Evolutionary conservation across 768 basidiomycete species (phyloP).

Genomic region (Termitomyces sp.): DNA sequence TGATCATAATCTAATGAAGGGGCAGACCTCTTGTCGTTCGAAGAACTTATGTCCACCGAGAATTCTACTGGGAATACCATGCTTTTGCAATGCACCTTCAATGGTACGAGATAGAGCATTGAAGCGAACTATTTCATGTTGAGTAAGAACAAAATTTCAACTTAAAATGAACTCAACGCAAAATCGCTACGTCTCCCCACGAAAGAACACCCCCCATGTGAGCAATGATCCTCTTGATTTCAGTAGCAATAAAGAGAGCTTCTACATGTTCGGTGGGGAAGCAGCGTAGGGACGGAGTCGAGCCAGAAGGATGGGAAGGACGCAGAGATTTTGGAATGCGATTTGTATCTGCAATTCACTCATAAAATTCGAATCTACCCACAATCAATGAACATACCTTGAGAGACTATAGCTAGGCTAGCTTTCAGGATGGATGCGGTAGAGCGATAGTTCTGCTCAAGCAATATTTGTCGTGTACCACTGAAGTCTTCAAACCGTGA

Average conservation of each 20-base stretch:
- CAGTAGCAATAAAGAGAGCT: slow-evolving; percentile 61
- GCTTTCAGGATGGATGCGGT: slow-evolving; percentile 69
- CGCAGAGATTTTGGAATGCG: slow-evolving; percentile 71
- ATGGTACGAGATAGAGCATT: slow-evolving; percentile 74
- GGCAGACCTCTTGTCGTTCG: slow-evolving; percentile 64
- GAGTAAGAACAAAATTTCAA: not conserved
- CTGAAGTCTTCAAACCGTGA: slow-evolving; percentile 48
- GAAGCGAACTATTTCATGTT: slow-evolving; percentile 56
- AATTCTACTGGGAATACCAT: slow-evolving; percentile 72
- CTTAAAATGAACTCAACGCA: slow-evolving; percentile 43
- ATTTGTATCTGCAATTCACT: slow-evolving; percentile 47
- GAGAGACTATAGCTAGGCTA: slow-evolving; percentile 72
- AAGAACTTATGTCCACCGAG: slow-evolving; percentile 85
- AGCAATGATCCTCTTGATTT: slow-evolving; percentile 75
- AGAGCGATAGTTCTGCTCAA: slow-evolving; percentile 87
- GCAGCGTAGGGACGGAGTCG: slow-evolving; percentile 48
- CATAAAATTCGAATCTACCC: not conserved
- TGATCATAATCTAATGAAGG: slow-evolving; percentile 3
- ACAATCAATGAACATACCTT: slow-evolving; percentile 44
- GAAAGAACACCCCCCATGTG: slow-evolving; percentile 63
- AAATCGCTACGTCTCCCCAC: slow-evolving; percentile 78
- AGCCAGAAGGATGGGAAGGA: slow-evolving; percentile 61
- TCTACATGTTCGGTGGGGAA: slow-evolving; percentile 57
- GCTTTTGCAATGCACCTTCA: slow-evolving; percentile 70
- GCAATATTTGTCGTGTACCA: slow-evolving; percentile 56